Evolutionary conservation across 305 asterid genomes (phyloP).

Genomic region (Fraxinus dipetala): DNA sequence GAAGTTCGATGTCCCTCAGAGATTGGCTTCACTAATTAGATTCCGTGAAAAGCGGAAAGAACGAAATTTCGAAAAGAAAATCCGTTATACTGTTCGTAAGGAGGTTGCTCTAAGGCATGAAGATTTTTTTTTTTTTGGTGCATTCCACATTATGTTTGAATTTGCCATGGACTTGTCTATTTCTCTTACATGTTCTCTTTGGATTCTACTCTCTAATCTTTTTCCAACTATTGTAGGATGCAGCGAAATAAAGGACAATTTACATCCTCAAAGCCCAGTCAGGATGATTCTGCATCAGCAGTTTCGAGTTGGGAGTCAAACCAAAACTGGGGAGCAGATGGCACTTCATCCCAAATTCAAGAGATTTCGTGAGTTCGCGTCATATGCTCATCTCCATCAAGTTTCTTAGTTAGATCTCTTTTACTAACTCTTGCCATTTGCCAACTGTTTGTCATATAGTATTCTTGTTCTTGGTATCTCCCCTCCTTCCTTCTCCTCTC

Average conservation of each 20-base stretch:
- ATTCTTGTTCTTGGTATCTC: conserved; percentile 11
- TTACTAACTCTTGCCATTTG: conserved; percentile 2
- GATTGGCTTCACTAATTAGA: conserved; percentile 50
- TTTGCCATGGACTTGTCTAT: not conserved
- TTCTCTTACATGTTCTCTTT: not conserved
- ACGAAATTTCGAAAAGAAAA: conserved; percentile 58
- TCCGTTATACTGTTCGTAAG: conserved; percentile 58
- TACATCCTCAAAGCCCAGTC: conserved; percentile 46
- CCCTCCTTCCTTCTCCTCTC: not conserved
- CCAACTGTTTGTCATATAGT: not conserved
- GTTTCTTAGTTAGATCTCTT: conserved; percentile 13
- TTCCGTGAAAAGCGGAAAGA: conserved; percentile 64
- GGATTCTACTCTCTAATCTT: not conserved
- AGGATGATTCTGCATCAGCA: conserved; percentile 58
- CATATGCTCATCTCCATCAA: not conserved
- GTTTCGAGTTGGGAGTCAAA: conserved; percentile 65
- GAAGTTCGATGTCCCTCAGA: conserved; percentile 48
- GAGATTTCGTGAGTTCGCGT: conserved; percentile 54
- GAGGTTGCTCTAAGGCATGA: conserved; percentile 55
- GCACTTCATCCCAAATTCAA: conserved; percentile 43
- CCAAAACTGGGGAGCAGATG: conserved; percentile 52
- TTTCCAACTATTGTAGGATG: conserved; percentile 33
- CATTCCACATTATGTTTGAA: conserved; percentile 10
- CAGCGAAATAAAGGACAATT: conserved; percentile 59
- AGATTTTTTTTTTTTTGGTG: not conserved